Percentiles rank a stretch among this genome's conserved stretches.
These are phyloP conservation scores for Russula griseocarnosa DNA, from an alignment of 768 basidiomycete species.

Conservation along the genomic window DNA sequence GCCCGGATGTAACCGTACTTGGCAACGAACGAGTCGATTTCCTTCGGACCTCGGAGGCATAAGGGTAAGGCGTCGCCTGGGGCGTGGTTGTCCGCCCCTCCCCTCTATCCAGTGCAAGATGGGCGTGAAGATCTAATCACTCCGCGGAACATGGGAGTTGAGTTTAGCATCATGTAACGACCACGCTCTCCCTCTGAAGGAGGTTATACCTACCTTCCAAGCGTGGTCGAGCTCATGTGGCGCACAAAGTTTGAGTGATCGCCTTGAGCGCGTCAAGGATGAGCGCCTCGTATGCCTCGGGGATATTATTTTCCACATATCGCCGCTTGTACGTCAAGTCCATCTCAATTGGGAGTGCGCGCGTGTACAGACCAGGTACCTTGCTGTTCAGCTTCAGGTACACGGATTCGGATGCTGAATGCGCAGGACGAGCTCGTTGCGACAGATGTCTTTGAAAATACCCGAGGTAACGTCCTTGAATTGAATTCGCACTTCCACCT, in stretches of 20 bases:
- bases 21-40: constrained; percentile 69
- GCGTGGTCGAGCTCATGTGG: constrained; percentile 93
- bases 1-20: constrained; percentile 76
- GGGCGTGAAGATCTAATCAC: constrained; percentile 80
- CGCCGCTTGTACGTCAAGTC: constrained; percentile 97
- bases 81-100: constrained; percentile 49
- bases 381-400: constrained; percentile 98
- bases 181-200: background rate
- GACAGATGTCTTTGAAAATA: constrained; percentile 93
- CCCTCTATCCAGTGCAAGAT: constrained; percentile 97
- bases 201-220: constrained; percentile 73
- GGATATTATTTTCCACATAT: constrained; percentile 86
- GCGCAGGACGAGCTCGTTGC: constrained; percentile 96
- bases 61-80: constrained; percentile 75
- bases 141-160: background rate
- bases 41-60: constrained; percentile 94
- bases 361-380: constrained; percentile 84
- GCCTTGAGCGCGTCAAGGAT: constrained; percentile 93
- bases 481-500: constrained; percentile 96
- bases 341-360: constrained; percentile 94
- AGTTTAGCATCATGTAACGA: background rate
- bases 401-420: constrained; percentile 93
- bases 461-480: constrained; percentile 97
- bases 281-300: constrained; percentile 94
- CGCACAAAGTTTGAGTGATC: constrained; percentile 99